A percentile compares a stretch with the other conserved stretches of the same genome.
Evolutionary conservation across 352 stramenopile genomes (phyloP).

Genomic region (Phytopythium litorale): DNA sequence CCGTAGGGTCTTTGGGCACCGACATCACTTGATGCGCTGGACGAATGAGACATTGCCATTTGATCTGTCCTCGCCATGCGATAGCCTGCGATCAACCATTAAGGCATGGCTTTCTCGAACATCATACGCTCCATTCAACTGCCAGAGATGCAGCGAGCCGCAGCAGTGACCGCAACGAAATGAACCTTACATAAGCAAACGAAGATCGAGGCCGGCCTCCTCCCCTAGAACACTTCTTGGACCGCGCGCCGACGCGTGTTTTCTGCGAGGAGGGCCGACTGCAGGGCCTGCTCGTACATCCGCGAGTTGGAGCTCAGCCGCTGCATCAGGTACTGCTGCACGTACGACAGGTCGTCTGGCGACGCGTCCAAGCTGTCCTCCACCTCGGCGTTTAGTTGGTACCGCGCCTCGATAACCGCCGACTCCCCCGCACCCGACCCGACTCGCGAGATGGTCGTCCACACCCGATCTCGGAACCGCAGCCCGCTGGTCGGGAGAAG

Average conservation of each 20-base stretch:
- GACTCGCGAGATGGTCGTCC: conserved; percentile 13
- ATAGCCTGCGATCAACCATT: no score
- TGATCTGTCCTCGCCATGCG: no score
- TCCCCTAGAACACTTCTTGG: neutral
- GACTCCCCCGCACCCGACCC: conserved; percentile 1
- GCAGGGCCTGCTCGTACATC: neutral
- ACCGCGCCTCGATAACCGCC: conserved; percentile 11
- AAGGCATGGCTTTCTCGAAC: no score
- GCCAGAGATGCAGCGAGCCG: no score
- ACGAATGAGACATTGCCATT: no score
- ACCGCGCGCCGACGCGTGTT: neutral
- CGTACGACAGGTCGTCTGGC: conserved; percentile 14
- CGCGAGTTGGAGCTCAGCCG: neutral
- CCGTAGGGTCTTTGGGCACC: no score
- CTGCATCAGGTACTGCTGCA: conserved; percentile 15
- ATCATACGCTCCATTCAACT: no score
- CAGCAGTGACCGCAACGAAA: no score
- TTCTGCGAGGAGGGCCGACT: neutral
- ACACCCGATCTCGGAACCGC: conserved; percentile 16
- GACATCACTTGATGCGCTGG: no score
- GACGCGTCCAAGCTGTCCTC: conserved; percentile 8
- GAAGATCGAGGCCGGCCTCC: no score
- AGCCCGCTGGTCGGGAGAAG: conserved; percentile 10
- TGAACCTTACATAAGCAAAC: no score
- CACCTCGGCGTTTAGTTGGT: conserved; percentile 18